phyloP scores from a whole-genome alignment of 345 rosid genomes.

The Brassica incana region DNA sequence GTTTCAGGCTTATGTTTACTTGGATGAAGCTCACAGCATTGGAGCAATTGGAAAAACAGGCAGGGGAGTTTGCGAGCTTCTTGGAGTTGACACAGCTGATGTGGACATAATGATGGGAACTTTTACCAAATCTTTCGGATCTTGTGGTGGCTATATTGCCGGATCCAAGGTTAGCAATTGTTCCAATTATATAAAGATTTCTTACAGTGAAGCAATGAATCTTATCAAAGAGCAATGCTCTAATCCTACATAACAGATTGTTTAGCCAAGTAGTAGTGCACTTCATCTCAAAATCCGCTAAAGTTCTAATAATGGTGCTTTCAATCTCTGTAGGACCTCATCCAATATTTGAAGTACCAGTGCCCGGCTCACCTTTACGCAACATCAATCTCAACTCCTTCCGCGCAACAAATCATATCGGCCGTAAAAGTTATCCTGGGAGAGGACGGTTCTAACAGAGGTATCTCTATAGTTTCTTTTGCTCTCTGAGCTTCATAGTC shows the following conservation, averaged over 20 bases:
- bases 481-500: neutral
- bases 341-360: constrained; percentile 63
- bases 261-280: neutral
- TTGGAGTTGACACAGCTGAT: constrained; percentile 88
- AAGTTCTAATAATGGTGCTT: neutral
- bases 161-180: constrained; percentile 71
- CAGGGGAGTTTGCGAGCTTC: constrained; percentile 89
- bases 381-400: constrained; percentile 90
- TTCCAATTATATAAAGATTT: no score
- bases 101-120: constrained; percentile 99
- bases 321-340: constrained; percentile 54
- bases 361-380: constrained; percentile 93
- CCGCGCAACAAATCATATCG: constrained; percentile 83
- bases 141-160: constrained; percentile 96
- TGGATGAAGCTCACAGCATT: neutral
- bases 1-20: neutral
- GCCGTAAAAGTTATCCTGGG: constrained; percentile 81
- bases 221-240: no score
- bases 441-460: constrained; percentile 90
- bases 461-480: constrained; percentile 32
- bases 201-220: no score
- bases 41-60: constrained; percentile 50
- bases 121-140: constrained; percentile 93
- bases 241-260: neutral
- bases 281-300: neutral